Percentiles rank a stretch among this genome's conserved stretches.
phyloP scores from a whole-genome alignment of 2,329 filamentous ascomycete species.

The Pezicula rhizophila region DNA sequence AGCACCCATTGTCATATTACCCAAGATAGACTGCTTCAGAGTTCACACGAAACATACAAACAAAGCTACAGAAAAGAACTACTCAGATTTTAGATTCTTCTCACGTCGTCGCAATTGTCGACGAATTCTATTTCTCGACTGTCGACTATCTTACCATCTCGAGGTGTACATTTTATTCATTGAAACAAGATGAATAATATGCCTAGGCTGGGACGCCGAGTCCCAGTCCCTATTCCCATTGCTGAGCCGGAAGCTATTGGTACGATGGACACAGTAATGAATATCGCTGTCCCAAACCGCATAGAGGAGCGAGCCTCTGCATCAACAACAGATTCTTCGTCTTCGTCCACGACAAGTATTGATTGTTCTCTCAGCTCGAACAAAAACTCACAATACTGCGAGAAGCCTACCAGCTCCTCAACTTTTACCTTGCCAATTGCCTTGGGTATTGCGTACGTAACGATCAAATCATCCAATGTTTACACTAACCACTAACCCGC shows the following conservation, averaged over 20 bases:
- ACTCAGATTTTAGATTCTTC: constrained; percentile 6
- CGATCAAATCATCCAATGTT: constrained; percentile 1
- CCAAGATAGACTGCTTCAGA: constrained; percentile 2
- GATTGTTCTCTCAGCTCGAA: not conserved
- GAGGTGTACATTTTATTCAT: constrained; percentile 3
- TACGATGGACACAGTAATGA: constrained; percentile 17
- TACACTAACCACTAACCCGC: constrained; percentile 2
- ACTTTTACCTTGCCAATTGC: constrained; percentile 61
- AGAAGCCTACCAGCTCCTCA: constrained; percentile 50
- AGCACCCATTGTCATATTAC: constrained; percentile 10
- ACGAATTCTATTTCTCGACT: constrained; percentile 1
- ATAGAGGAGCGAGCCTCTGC: constrained; percentile 18
- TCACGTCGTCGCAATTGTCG: constrained; percentile 11
- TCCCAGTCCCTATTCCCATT: constrained; percentile 11
- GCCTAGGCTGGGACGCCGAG: constrained; percentile 20
- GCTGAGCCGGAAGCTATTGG: constrained; percentile 8
- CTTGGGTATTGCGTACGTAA: constrained; percentile 63
- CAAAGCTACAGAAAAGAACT: constrained; percentile 3
- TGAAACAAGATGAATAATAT: constrained; percentile 19
- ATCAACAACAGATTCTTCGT: constrained; percentile 16
- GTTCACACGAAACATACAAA: constrained; percentile 11
- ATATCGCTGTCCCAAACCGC: constrained; percentile 18
- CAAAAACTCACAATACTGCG: constrained; percentile 42
- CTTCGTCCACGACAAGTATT: constrained; percentile 16
- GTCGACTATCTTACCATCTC: constrained; percentile 2